Percentiles rank a stretch among this genome's conserved stretches.
These are phyloP conservation scores for Lasiodiplodia sp. DNA, from an alignment of 2,329 filamentous ascomycete species.

Conservation along the genomic window DNA sequence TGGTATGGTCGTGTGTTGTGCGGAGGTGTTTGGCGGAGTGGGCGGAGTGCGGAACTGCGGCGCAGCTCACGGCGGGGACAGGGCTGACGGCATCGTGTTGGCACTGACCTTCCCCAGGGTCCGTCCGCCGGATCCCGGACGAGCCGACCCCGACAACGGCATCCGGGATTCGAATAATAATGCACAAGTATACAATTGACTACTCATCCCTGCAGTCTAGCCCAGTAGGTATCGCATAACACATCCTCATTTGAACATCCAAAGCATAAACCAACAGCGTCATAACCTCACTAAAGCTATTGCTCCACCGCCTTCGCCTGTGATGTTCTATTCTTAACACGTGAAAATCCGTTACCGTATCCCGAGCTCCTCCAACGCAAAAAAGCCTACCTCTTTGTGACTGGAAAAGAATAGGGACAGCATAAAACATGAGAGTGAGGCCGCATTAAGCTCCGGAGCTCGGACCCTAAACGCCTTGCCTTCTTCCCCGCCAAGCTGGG, in stretches of 20 bases:
- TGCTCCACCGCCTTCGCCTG: constrained; percentile 28
- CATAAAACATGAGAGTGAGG: constrained; percentile 9
- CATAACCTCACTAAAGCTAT: constrained; percentile 21
- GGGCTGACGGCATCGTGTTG: constrained; percentile 24
- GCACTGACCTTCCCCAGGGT: constrained; percentile 13
- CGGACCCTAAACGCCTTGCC: neutral
- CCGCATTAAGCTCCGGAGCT: constrained; percentile 9
- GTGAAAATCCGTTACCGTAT: constrained; percentile 14
- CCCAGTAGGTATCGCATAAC: constrained; percentile 20
- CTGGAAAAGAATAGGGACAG: constrained; percentile 21
- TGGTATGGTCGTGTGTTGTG: neutral
- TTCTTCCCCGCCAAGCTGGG: constrained; percentile 17
- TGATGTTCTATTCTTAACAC: constrained; percentile 28
- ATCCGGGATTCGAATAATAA: neutral
- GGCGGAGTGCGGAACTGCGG: constrained; percentile 1
- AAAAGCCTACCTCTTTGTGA: constrained; percentile 21
- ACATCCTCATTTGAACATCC: constrained; percentile 17
- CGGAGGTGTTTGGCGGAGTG: neutral
- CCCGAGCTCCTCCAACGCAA: constrained; percentile 26
- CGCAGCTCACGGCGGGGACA: constrained; percentile 2
- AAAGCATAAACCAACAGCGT: constrained; percentile 26
- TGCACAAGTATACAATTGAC: constrained; percentile 17
- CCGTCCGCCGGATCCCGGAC: constrained; percentile 7
- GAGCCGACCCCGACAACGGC: neutral
- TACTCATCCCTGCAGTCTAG: neutral